phyloP scores from a whole-genome alignment of 768 basidiomycete genomes.

The Mrakia gelida region DNA sequence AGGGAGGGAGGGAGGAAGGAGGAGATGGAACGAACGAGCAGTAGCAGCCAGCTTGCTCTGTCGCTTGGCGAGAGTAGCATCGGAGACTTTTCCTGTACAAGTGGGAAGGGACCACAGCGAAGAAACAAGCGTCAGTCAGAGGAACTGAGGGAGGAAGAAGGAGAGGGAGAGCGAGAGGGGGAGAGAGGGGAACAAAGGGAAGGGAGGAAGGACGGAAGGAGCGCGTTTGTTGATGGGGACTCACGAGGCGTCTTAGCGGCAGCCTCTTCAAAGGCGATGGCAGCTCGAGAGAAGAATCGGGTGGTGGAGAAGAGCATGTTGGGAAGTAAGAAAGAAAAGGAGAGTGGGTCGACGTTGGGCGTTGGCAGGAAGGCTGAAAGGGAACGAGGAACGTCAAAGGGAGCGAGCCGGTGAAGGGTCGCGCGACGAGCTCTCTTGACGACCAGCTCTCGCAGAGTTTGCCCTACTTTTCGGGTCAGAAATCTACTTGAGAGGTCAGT shows the following conservation, averaged over 20 bases:
- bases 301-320: not conserved
- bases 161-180: no score
- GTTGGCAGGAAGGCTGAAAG: not conserved
- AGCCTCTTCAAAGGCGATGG: not conserved
- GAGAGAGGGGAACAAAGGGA: no score
- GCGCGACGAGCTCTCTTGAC: not conserved
- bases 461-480: no score
- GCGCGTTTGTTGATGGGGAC: no score
- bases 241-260: not conserved
- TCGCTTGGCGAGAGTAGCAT: not conserved
- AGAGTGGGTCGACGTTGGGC: not conserved
- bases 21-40: not conserved
- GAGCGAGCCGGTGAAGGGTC: no score
- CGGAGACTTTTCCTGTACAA: not conserved
- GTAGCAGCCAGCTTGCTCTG: not conserved
- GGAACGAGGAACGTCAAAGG: not conserved
- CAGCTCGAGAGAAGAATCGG: conserved; percentile 3
- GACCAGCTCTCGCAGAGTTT: not conserved
- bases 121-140: no score
- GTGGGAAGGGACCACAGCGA: no score
- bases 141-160: no score
- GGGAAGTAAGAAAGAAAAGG: not conserved
- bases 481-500: no score
- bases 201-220: not conserved
- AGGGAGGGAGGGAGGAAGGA: not conserved